Evolutionary conservation across 768 basidiomycete genomes (phyloP).

Genomic region (Kwoniella heveanensis): DNA sequence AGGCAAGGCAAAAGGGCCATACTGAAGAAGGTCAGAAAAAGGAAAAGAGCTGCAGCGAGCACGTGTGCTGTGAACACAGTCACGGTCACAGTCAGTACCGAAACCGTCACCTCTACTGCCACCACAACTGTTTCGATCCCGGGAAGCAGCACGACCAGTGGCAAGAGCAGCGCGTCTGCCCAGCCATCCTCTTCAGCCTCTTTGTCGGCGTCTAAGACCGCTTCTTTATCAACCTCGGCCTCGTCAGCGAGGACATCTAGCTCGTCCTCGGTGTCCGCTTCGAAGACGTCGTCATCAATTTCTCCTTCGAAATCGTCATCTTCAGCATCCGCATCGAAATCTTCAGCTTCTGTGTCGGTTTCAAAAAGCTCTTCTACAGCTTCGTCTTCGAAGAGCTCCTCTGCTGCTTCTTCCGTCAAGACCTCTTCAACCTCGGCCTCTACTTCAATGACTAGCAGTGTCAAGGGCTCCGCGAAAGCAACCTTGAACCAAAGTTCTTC

Average conservation of each 20-base stretch:
- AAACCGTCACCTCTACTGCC: slow-evolving; percentile 5
- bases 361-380: not conserved
- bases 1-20: slow-evolving; percentile 8
- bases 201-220: slow-evolving; percentile 3
- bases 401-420: slow-evolving; percentile 1
- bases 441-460: not conserved
- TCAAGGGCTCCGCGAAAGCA: slow-evolving; percentile 5
- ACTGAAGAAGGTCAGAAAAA: slow-evolving; percentile 13
- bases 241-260: not conserved
- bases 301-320: slow-evolving; percentile 4
- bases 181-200: slow-evolving; percentile 8
- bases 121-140: slow-evolving; percentile 2
- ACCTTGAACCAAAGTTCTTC: slow-evolving; percentile 10
- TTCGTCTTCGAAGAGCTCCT: slow-evolving; percentile 3
- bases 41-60: slow-evolving; percentile 1
- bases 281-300: slow-evolving; percentile 3
- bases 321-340: not conserved
- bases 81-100: slow-evolving; percentile 13
- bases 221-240: not conserved
- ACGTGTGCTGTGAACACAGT: slow-evolving; percentile 12
- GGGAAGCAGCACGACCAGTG: not conserved
- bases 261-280: slow-evolving; percentile 8
- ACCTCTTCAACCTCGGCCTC: slow-evolving; percentile 21
- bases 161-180: slow-evolving; percentile 5
- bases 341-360: slow-evolving; percentile 1